Conservation (phyloP, 2,329 filamentous ascomycete genomes). For the Volutella citrinella region DNA sequence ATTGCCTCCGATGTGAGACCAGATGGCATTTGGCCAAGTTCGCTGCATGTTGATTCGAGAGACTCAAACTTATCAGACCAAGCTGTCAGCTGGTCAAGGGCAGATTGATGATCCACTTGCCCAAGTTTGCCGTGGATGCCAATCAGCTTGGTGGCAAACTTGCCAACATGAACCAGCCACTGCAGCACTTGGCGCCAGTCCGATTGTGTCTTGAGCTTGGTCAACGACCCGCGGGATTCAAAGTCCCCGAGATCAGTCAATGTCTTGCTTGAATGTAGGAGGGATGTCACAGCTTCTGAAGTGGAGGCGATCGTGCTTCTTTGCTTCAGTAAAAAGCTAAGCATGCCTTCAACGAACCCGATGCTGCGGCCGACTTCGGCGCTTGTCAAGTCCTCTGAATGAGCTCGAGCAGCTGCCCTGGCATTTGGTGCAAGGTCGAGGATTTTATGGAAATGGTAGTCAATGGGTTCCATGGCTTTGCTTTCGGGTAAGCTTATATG, state of each 20-base stretch:
- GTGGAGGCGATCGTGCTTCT: constrained; percentile 46
- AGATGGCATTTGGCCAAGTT: constrained; percentile 47
- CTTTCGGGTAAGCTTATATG: constrained; percentile 33
- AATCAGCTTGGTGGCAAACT: constrained; percentile 59
- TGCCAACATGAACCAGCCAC: constrained; percentile 71
- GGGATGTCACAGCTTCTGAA: constrained; percentile 33
- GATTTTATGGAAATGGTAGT: constrained; percentile 77
- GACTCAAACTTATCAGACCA: constrained; percentile 49
- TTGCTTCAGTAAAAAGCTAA: constrained; percentile 64
- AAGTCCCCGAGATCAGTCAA: constrained; percentile 34
- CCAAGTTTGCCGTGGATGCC: constrained; percentile 66
- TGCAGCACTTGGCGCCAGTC: constrained; percentile 28
- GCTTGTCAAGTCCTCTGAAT: constrained; percentile 80
- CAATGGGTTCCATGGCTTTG: constrained; percentile 37
- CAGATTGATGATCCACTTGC: constrained; percentile 41
- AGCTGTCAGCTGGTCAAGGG: constrained; percentile 44
- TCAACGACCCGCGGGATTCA: constrained; percentile 20
- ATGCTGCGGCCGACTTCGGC: constrained; percentile 77
- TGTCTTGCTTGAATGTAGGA: constrained; percentile 37
- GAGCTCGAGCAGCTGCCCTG: constrained; percentile 65
- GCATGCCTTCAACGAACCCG: constrained; percentile 82
- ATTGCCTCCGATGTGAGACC: constrained; percentile 44
- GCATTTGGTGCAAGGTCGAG: constrained; percentile 70
- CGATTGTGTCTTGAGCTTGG: constrained; percentile 11
- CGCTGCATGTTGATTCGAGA: constrained; percentile 39